Conservation (phyloP, 257 asterid species). For the Thymus quinquecostatus region DNA sequence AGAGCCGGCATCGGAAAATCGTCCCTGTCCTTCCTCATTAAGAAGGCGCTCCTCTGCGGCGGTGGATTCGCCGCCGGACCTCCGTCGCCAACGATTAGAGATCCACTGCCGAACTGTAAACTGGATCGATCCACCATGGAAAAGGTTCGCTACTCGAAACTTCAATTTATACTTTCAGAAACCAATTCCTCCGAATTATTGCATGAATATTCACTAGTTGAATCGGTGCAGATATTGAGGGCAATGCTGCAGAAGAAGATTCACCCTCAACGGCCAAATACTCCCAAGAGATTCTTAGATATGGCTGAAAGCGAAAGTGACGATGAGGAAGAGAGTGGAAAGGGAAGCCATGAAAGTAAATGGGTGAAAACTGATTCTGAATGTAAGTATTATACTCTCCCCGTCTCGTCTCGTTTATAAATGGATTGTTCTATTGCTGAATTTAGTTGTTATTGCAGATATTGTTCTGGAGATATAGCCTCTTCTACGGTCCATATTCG, state of each 20-base stretch:
- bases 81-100: slow-evolving; percentile 44
- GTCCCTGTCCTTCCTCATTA: slow-evolving; percentile 59
- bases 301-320: slow-evolving; percentile 28
- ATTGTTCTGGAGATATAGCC: slow-evolving; percentile 81
- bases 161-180: too few relatives aligned
- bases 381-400: slow-evolving; percentile 45
- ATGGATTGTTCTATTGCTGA: too few relatives aligned
- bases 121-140: slow-evolving; percentile 65
- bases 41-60: slow-evolving; percentile 57
- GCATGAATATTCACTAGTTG: too few relatives aligned
- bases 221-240: slow-evolving; percentile 58
- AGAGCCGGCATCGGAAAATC: slow-evolving; percentile 46
- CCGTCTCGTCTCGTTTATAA: too few relatives aligned
- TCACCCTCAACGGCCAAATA: slow-evolving; percentile 55
- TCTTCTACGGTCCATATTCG: background rate
- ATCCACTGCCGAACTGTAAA: slow-evolving; percentile 52
- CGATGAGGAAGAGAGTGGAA: slow-evolving; percentile 41
- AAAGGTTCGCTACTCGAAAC: slow-evolving; percentile 45
- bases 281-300: slow-evolving; percentile 52
- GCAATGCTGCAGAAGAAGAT: slow-evolving; percentile 68
- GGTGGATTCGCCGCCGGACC: slow-evolving; percentile 39
- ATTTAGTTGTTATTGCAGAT: slow-evolving; percentile 42
- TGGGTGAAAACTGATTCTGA: slow-evolving; percentile 92
- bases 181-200: too few relatives aligned
- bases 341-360: slow-evolving; percentile 46